Evolutionary conservation across 768 basidiomycete genomes (phyloP), one percentile per base, ranked within the genome.

Genomic region (Tricholoma hemisulphureum): DNA sequence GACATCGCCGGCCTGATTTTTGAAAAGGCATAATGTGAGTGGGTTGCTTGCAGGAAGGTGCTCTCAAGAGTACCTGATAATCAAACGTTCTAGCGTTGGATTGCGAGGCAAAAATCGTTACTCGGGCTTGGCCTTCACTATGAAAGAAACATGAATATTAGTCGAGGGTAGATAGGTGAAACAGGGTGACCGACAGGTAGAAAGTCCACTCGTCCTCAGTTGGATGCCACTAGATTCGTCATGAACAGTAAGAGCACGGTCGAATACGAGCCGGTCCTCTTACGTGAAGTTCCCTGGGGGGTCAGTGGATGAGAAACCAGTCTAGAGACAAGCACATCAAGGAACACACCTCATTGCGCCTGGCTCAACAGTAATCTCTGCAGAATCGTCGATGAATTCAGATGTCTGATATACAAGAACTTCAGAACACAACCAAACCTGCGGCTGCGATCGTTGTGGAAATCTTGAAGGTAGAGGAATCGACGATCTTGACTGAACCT

Each of bases 191-290:
- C 55, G 65, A 83, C 84, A 86, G 55, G 78, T 78, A 83, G 67
- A 77, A 83, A 50, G 71, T 76, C 86, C 86, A 87, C 70, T 87
- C 86, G 58, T 86, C 83, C 63, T 84, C 75, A 10, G 82, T 83
- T 6, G 87, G 87, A 61, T 88, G 87, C 87, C 87, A 88, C 86
- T 86, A 56, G 13, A 59, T 20, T 21, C 1, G 37, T 54, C 28
- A 2, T n/a, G 6, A 55, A 32, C 59, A 31, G 10, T 60, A 16
- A 64, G 56, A 29, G 35, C 14, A 50, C 16, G 3, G 32, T 20
- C 18, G 29, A 11, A 1, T 16, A 45, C 8, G 14, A 21, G 11
- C 20, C 10, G 16, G 23, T 9, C 16, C 24, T 65, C 77, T 62
- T 67, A 82, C 82, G 68, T 86, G 84, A 58, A 85, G 75, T 62